A percentile compares a stretch with the other conserved stretches of the same genome.
phyloP scores from a whole-genome alignment of 306 rosid species.

The Castanea crenata region DNA sequence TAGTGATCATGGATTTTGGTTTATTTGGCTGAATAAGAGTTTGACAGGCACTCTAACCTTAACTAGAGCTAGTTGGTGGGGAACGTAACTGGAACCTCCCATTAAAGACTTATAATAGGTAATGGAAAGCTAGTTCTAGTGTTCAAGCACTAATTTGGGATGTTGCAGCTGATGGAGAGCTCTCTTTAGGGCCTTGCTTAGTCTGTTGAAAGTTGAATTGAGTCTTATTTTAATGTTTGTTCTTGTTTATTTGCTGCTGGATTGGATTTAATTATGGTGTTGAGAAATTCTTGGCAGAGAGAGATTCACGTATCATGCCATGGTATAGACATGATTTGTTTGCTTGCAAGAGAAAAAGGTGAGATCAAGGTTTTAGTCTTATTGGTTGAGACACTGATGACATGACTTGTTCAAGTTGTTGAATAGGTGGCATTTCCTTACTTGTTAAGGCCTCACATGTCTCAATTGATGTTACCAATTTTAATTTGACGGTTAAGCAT shows the following conservation, averaged over 20 bases:
- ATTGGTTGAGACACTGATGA: neutral
- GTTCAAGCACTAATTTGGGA: too few species aligned
- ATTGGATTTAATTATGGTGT: neutral
- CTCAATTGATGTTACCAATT: neutral
- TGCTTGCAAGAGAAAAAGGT: neutral
- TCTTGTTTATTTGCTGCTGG: too few species aligned
- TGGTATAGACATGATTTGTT: neutral
- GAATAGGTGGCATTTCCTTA: neutral
- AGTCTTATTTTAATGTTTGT: too few species aligned
- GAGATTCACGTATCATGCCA: neutral
- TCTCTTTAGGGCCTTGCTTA: too few species aligned
- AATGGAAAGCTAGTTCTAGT: too few species aligned
- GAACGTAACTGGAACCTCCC: too few species aligned
- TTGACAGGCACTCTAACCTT: neutral
- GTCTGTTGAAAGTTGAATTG: too few species aligned
- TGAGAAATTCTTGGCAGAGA: neutral
- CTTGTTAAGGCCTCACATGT: neutral
- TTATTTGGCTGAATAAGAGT: neutral
- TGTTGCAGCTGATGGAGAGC: too few species aligned
- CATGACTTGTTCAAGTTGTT: neutral
- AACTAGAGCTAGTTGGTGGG: neutral
- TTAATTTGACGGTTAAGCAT: neutral
- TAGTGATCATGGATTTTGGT: slow-evolving; percentile 4
- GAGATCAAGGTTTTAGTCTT: neutral
- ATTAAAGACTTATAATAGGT: too few species aligned